These are phyloP conservation scores for Oryza brachyantha DNA, from an alignment of 176 grass and related monocot species.

Conservation along the genomic window DNA sequence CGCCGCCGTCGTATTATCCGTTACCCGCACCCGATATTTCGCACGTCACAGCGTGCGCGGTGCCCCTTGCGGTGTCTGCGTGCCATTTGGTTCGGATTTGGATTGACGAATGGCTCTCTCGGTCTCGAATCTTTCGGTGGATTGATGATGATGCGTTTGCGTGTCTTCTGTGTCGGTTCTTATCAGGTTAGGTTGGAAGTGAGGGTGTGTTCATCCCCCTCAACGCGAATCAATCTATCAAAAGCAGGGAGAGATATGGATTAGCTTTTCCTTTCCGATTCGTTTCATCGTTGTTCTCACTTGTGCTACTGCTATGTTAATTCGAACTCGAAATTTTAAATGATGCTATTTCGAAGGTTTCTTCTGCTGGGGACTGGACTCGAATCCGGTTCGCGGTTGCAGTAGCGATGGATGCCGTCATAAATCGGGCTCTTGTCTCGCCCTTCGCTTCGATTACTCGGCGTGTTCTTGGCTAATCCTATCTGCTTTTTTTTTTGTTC, in stretches of 20 bases:
- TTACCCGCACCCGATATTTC: neutral
- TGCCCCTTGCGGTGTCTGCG: neutral
- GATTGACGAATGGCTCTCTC: neutral
- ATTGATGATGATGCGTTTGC: constrained; percentile 45
- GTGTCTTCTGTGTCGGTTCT: constrained; percentile 26
- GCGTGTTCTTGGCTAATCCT: neutral
- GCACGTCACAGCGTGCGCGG: neutral
- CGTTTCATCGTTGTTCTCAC: neutral
- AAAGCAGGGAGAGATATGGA: constrained; percentile 11
- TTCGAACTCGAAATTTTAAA: constrained; percentile 14
- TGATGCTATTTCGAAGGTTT: constrained; percentile 50
- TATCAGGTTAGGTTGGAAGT: constrained; percentile 44
- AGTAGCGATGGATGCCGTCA: neutral
- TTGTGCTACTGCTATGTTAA: neutral
- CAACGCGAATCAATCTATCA: neutral
- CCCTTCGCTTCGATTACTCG: neutral
- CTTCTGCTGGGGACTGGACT: neutral
- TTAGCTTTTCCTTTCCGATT: neutral
- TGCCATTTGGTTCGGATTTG: neutral
- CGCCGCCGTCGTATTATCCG: too few relatives aligned
- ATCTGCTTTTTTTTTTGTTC: neutral
- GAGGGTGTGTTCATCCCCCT: constrained; percentile 33
- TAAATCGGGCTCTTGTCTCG: constrained; percentile 2
- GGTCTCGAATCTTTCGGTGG: neutral
- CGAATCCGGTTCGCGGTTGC: neutral